These are phyloP conservation scores for Fusarium aywerte DNA, from an alignment of 2,329 filamentous ascomycete species.

Conservation along the genomic window DNA sequence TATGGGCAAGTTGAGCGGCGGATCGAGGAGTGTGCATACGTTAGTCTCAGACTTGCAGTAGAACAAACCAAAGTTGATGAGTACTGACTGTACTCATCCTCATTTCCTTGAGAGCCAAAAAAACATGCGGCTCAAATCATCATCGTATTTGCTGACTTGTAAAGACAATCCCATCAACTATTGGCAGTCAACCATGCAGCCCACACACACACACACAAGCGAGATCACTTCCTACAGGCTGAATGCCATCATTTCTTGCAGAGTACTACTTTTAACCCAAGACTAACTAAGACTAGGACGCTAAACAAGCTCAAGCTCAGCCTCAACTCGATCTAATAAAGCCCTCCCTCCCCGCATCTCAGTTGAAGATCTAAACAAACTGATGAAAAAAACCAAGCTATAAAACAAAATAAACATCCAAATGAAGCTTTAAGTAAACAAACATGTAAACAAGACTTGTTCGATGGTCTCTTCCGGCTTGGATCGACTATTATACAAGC, in stretches of 20 bases:
- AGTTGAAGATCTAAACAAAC: conserved; percentile 24
- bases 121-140: conserved; percentile 21
- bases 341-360: conserved; percentile 15
- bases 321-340: not conserved
- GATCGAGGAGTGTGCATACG: conserved; percentile 23
- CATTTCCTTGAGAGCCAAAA: conserved; percentile 9
- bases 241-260: conserved; percentile 8
- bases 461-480: not conserved
- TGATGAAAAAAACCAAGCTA: conserved; percentile 2
- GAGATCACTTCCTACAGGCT: conserved; percentile 30
- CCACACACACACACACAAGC: conserved; percentile 38
- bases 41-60: conserved; percentile 13
- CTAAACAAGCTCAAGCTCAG: conserved; percentile 2
- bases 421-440: conserved; percentile 14
- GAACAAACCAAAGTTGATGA: not conserved
- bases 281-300: not conserved
- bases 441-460: conserved; percentile 3
- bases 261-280: not conserved
- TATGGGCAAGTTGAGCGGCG: not conserved
- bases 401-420: conserved; percentile 12
- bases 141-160: not conserved
- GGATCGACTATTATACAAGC: not conserved
- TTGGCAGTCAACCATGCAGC: conserved; percentile 19
- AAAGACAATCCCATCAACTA: conserved; percentile 24
- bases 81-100: too few relatives aligned